Conservation (phyloP, 192 early-diverging fungal genomes). For the Phycomyces blakesleeanus region DNA sequence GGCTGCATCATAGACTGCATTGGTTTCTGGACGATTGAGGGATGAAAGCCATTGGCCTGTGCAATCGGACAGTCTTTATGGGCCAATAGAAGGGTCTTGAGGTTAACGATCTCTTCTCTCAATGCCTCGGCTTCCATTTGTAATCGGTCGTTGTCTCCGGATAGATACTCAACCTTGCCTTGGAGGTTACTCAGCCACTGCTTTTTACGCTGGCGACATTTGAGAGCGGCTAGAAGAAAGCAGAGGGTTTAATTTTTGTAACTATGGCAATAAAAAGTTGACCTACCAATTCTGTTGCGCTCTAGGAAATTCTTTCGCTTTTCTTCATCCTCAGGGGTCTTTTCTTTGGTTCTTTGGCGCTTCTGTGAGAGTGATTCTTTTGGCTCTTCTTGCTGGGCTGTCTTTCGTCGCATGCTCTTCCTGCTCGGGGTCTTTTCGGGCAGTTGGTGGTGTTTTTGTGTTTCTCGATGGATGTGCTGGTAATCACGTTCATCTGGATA, state of each 20-base stretch:
- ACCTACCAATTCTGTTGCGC: slow-evolving; percentile 81
- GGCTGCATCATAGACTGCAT: slow-evolving; percentile 5
- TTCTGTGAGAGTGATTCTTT: background rate
- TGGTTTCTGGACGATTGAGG: slow-evolving; percentile 7
- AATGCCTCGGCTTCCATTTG: slow-evolving; percentile 56
- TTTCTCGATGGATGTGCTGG: no score
- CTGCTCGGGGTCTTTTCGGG: no score
- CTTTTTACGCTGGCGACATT: slow-evolving; percentile 94
- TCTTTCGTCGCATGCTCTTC: background rate
- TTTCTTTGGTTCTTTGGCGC: slow-evolving; percentile 1
- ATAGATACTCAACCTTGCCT: slow-evolving; percentile 61
- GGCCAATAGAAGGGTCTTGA: slow-evolving; percentile 74
- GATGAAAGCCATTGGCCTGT: slow-evolving; percentile 55
- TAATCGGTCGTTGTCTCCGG: slow-evolving; percentile 66
- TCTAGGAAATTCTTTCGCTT: slow-evolving; percentile 85
- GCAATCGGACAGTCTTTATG: slow-evolving; percentile 79
- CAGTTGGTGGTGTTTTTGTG: no score
- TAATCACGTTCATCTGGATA: no score
- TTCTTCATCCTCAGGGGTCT: slow-evolving; percentile 53
- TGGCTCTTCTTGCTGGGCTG: background rate
- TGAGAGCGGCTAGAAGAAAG: slow-evolving; percentile 66
- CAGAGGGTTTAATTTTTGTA: no score
- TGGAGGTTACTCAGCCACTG: slow-evolving; percentile 86
- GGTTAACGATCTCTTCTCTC: slow-evolving; percentile 71
- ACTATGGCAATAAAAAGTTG: slow-evolving; percentile 22